Conservation (phyloP, 2,329 filamentous ascomycete species). For the Leptographium flavum region DNA sequence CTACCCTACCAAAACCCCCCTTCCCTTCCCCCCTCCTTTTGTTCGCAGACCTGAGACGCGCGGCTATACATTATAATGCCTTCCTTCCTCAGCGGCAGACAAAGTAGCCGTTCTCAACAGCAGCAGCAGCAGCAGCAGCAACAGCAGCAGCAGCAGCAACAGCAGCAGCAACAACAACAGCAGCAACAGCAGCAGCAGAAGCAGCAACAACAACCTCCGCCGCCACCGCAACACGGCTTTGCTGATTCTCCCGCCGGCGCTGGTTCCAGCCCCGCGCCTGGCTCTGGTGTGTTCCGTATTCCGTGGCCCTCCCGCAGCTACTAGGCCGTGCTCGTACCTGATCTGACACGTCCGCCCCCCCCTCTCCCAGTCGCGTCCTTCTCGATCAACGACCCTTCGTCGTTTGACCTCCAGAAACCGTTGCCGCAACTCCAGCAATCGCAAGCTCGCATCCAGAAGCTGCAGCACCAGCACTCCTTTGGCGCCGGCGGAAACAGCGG, state of each 20-base stretch:
- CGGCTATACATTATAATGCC: conserved; percentile 25
- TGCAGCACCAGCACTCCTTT: conserved; percentile 15
- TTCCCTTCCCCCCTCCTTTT: background rate
- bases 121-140: conserved; percentile 14
- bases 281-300: conserved; percentile 1
- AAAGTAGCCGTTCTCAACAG: conserved; percentile 39
- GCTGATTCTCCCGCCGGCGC: conserved; percentile 25
- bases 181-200: conserved; percentile 26
- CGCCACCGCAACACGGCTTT: conserved; percentile 26
- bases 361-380: conserved; percentile 8
- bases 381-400: conserved; percentile 5
- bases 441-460: conserved; percentile 16
- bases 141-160: conserved; percentile 12
- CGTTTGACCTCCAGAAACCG: conserved; percentile 8
- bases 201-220: conserved; percentile 6
- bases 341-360: background rate
- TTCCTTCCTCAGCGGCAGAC: conserved; percentile 40
- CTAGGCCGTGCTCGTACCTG: background rate
- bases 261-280: conserved; percentile 8
- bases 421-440: conserved; percentile 9
- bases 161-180: conserved; percentile 39
- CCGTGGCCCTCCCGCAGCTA: background rate
- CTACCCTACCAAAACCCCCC: background rate
- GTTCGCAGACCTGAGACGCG: background rate
- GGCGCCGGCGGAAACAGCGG: conserved; percentile 10